phyloP scores from a whole-genome alignment of 805 yeast genomes.

The Candida ovalis region DNA sequence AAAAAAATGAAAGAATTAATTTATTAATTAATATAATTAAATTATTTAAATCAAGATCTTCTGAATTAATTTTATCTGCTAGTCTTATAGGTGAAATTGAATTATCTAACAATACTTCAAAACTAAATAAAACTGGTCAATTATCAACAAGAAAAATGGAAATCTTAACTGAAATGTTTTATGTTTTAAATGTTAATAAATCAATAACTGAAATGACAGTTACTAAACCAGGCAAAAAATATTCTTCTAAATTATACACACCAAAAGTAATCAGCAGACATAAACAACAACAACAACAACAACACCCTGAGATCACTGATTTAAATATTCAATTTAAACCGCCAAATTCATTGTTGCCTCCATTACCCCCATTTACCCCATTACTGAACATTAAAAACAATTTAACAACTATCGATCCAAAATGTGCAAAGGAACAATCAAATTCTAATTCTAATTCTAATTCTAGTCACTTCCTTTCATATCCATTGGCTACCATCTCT shows the following conservation, averaged over 20 bases:
- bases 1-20: conserved; percentile 50
- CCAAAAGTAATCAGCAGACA: conserved; percentile 10
- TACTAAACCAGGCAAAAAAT: conserved; percentile 30
- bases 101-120: conserved; percentile 1
- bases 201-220: conserved; percentile 20
- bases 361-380: neutral
- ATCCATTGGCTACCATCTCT: neutral
- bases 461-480: neutral
- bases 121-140: conserved; percentile 14
- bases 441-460: too few relatives aligned
- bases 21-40: conserved; percentile 42
- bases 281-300: neutral
- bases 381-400: too few relatives aligned
- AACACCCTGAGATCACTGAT: neutral
- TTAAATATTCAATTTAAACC: neutral
- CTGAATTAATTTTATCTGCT: conserved; percentile 22
- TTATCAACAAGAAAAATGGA: conserved; percentile 20
- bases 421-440: neutral
- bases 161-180: conserved; percentile 25
- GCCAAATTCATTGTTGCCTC: neutral
- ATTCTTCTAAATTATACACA: conserved; percentile 25
- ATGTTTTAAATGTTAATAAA: neutral
- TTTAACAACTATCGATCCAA: neutral
- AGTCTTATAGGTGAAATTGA: conserved; percentile 22
- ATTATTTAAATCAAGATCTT: conserved; percentile 19